Conservation (phyloP, 306 rosid species). For the Leucaena leucocephala region DNA sequence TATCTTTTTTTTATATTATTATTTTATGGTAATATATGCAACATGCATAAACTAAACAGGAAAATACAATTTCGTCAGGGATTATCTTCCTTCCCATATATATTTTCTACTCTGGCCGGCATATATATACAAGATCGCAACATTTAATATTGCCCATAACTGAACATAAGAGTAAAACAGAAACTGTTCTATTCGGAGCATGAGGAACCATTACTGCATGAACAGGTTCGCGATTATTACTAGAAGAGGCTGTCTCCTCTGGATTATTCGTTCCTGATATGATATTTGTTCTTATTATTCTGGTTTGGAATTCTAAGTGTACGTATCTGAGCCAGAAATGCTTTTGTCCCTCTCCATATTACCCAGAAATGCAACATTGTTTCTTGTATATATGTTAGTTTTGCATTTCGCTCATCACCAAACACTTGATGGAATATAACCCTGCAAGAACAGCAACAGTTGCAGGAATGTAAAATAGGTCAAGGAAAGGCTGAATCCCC, state of each 20-base stretch:
- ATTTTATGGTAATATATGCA: too few species aligned
- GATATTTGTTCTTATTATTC: slow-evolving; percentile 7
- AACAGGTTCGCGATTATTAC: background rate
- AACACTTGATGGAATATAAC: slow-evolving; percentile 1
- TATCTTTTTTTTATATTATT: too few species aligned
- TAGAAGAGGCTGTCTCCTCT: slow-evolving; percentile 14
- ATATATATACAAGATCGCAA: too few species aligned
- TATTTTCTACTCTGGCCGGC: too few species aligned
- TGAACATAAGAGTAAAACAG: too few species aligned
- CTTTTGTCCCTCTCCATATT: background rate
- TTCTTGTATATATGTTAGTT: background rate
- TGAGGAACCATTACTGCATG: too few species aligned
- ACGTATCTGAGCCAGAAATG: background rate
- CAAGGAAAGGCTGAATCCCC: slow-evolving; percentile 15
- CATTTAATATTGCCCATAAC: too few species aligned
- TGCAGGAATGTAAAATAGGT: slow-evolving; percentile 3
- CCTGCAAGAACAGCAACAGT: slow-evolving; percentile 19
- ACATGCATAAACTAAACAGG: too few species aligned
- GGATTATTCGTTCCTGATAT: slow-evolving; percentile 18
- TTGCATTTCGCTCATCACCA: background rate
- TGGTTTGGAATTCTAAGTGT: background rate
- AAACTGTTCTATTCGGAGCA: too few species aligned
- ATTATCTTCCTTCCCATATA: too few species aligned
- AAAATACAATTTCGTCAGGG: too few species aligned
- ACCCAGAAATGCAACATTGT: background rate